Evolutionary conservation across 495 filamentous ascomycete genomes (phyloP).

Genomic region (Xylaria cubensis): DNA sequence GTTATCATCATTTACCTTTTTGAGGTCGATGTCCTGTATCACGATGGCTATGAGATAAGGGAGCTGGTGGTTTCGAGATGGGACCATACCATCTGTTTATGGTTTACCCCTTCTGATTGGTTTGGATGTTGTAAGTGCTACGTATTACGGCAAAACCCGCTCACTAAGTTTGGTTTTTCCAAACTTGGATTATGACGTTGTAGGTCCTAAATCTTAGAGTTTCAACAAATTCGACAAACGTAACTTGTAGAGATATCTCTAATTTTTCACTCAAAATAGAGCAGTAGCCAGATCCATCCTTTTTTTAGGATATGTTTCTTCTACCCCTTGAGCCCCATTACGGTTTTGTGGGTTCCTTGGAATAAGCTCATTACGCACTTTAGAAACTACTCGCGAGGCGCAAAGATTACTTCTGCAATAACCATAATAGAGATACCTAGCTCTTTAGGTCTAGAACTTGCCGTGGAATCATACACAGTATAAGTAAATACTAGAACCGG

Average conservation of each 20-base stretch:
- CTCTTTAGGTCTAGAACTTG: neutral
- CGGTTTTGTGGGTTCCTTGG: no score
- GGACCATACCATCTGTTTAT: neutral
- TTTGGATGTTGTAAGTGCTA: slow-evolving; percentile 1
- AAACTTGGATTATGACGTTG: neutral
- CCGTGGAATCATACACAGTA: neutral
- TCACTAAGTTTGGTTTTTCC: neutral
- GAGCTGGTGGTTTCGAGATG: neutral
- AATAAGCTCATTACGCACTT: no score
- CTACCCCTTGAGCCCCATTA: neutral
- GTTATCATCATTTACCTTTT: slow-evolving; percentile 15
- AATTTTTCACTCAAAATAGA: neutral
- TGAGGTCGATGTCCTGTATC: neutral
- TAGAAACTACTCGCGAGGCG: no score
- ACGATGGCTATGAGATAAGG: neutral
- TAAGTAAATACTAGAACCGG: neutral
- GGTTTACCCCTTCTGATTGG: neutral
- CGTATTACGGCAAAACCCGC: neutral
- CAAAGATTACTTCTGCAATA: neutral
- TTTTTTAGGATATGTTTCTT: neutral
- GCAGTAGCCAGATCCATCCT: neutral
- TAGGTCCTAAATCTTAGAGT: neutral
- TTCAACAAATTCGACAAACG: neutral
- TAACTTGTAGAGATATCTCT: neutral
- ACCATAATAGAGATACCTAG: neutral